A percentile compares a stretch with the other conserved stretches of the same genome.
Evolutionary conservation across 768 basidiomycete species (phyloP).

Genomic region (Pleurotus eryngii): DNA sequence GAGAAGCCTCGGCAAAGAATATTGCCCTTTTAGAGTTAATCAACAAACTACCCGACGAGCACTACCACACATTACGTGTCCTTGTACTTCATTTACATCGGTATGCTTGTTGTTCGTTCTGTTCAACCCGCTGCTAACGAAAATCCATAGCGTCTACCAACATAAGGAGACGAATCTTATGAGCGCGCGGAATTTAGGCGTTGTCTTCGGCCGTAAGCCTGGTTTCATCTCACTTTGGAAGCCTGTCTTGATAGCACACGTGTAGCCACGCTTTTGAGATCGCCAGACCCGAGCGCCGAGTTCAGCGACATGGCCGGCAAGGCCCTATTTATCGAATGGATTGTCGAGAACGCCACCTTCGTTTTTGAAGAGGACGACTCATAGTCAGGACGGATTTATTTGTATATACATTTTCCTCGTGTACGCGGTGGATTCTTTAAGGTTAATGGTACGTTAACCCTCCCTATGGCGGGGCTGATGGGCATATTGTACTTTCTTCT

Average conservation of each 20-base stretch:
- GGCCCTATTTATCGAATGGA: conserved; percentile 89
- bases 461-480: no score
- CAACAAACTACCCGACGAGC: conserved; percentile 75
- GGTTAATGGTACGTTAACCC: not conserved
- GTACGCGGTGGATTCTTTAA: not conserved
- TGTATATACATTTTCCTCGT: no score
- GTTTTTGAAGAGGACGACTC: conserved; percentile 36
- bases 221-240: not conserved
- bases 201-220: conserved; percentile 95
- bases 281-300: conserved; percentile 80
- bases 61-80: conserved; percentile 78
- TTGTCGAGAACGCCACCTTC: conserved; percentile 80
- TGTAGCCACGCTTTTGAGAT: conserved; percentile 90
- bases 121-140: conserved; percentile 8
- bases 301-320: conserved; percentile 98
- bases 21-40: conserved; percentile 65
- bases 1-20: conserved; percentile 59
- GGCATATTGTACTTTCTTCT: not conserved
- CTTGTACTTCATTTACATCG: conserved; percentile 87
- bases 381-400: not conserved
- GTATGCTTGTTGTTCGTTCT: conserved; percentile 40
- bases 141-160: conserved; percentile 49
- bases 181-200: conserved; percentile 92
- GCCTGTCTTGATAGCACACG: conserved; percentile 12
- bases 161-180: conserved; percentile 79